A percentile compares a stretch with the other conserved stretches of the same genome.
Evolutionary conservation across 805 yeast genomes (phyloP).

Genomic region (Ogataea naganishii): DNA sequence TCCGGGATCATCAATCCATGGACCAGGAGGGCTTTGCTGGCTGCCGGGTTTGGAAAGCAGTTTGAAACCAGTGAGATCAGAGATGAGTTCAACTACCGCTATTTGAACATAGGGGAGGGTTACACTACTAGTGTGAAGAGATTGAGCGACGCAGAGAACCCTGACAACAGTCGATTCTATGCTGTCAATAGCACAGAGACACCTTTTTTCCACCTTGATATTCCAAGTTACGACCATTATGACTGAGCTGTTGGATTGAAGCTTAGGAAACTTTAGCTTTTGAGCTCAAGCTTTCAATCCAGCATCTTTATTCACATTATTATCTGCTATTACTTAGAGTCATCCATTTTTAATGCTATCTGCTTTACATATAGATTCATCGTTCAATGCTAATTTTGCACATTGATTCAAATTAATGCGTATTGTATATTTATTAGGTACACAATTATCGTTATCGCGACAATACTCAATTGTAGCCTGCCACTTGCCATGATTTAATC

Average conservation of each 20-base stretch:
- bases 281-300: background rate
- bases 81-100: slow-evolving; percentile 17
- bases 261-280: slow-evolving; percentile 1
- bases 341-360: background rate
- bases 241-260: background rate
- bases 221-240: slow-evolving; percentile 42
- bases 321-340: background rate
- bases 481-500: slow-evolving; percentile 44
- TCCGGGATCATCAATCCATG: slow-evolving; percentile 80
- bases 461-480: slow-evolving; percentile 18
- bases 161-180: slow-evolving; percentile 11
- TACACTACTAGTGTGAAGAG: slow-evolving; percentile 9
- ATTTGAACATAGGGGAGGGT: too few species aligned
- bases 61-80: slow-evolving; percentile 28
- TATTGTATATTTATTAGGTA: background rate
- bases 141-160: slow-evolving; percentile 4
- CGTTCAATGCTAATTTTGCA: background rate
- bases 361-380: background rate
- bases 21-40: slow-evolving; percentile 69
- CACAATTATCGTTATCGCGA: background rate
- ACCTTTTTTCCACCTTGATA: slow-evolving; percentile 73
- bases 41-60: slow-evolving; percentile 62
- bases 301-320: background rate
- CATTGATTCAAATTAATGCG: background rate
- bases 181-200: slow-evolving; percentile 58